A percentile compares a stretch with the other conserved stretches of the same genome.
These are phyloP conservation scores for Fusarium sp. DNA, from an alignment of 2,329 filamentous ascomycete genomes.

Conservation along the genomic window DNA sequence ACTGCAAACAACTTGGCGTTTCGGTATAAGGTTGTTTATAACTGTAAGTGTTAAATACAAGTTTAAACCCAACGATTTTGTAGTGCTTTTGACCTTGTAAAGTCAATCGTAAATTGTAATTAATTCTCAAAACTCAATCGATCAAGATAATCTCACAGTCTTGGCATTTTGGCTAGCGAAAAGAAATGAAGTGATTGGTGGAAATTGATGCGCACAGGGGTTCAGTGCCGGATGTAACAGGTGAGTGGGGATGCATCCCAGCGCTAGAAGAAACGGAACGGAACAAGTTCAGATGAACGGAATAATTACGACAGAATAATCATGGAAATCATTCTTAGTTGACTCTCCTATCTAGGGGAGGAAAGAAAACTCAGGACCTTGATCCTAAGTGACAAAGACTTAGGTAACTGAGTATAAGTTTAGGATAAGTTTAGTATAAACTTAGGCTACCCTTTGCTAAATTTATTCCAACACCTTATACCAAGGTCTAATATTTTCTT, in stretches of 20 bases:
- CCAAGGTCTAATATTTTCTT: no score
- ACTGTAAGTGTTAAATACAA: not conserved
- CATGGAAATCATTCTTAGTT: no score
- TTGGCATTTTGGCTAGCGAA: not conserved
- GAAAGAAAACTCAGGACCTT: no score
- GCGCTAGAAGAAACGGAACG: not conserved
- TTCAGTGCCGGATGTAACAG: conserved; percentile 33
- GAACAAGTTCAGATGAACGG: conserved; percentile 18
- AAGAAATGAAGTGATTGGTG: conserved; percentile 26
- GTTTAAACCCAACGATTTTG: fast-evolving
- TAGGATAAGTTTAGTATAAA: no score
- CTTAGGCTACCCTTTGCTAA: no score
- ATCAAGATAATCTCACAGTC: not conserved
- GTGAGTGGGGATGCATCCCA: conserved; percentile 31
- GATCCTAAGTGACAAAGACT: no score
- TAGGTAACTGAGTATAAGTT: no score
- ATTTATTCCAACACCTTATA: no score
- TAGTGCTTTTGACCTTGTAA: not conserved
- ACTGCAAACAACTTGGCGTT: not conserved
- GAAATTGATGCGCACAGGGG: conserved; percentile 31
- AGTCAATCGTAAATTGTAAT: not conserved
- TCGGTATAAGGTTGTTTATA: not conserved
- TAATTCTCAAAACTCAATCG: conserved; percentile 1
- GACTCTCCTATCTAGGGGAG: no score
- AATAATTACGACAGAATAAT: not conserved